Evolutionary conservation across 2,329 filamentous ascomycete species (phyloP).

Genomic region (Trichoderma cornu-damae): DNA sequence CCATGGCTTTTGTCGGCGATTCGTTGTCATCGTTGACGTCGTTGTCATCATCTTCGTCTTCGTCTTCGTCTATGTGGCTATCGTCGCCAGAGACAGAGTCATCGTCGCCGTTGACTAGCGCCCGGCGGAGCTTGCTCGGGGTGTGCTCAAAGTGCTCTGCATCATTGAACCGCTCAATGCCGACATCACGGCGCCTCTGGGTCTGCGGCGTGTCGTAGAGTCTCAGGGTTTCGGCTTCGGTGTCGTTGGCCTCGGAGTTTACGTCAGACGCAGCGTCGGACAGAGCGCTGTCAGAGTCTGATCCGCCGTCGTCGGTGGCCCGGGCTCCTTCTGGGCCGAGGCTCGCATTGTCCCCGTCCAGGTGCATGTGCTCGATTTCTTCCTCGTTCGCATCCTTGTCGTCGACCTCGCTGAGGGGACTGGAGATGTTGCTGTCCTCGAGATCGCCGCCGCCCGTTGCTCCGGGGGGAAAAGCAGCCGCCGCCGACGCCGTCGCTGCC

Average conservation of each 20-base stretch:
- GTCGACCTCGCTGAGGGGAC: conserved; percentile 88
- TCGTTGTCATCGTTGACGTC: conserved; percentile 37
- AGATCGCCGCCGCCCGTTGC: conserved; percentile 39
- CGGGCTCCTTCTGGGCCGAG: conserved; percentile 27
- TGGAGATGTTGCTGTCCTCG: conserved; percentile 71
- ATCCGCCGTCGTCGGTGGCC: conserved; percentile 31
- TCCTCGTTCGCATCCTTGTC: conserved; percentile 70
- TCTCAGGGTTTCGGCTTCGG: conserved; percentile 91
- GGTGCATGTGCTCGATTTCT: conserved; percentile 55
- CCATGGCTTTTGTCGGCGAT: conserved; percentile 31
- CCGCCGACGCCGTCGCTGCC: conserved; percentile 49
- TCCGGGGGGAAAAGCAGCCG: conserved; percentile 44
- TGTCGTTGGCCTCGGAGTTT: conserved; percentile 50
- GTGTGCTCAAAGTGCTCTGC: conserved; percentile 58
- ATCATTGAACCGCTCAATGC: conserved; percentile 52
- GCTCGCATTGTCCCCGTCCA: conserved; percentile 33
- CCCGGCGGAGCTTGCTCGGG: conserved; percentile 69
- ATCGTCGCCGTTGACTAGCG: conserved; percentile 34
- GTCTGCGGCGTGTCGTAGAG: conserved; percentile 81
- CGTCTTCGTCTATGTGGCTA: conserved; percentile 32
- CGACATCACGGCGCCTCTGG: conserved; percentile 56
- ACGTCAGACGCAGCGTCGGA: conserved; percentile 47
- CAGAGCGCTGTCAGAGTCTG: conserved; percentile 49
- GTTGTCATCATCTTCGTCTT: conserved; percentile 33
- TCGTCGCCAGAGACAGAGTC: conserved; percentile 40